A percentile compares a stretch with the other conserved stretches of the same genome.
Evolutionary conservation across 192 early-diverging fungal species (phyloP).

Genomic region (Cladochytrium replicatum): DNA sequence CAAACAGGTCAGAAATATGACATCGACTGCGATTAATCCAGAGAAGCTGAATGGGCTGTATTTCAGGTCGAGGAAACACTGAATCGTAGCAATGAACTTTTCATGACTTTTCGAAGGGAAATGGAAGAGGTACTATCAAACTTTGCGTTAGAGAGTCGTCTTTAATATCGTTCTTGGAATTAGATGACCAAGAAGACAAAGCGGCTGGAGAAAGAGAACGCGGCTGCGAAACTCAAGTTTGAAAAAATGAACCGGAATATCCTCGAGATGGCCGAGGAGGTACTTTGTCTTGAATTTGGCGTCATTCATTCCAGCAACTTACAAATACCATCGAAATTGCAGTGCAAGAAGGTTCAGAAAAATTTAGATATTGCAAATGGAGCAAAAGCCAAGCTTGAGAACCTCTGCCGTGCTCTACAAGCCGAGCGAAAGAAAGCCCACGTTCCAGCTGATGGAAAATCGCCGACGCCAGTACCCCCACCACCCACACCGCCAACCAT

Average conservation of each 20-base stretch:
- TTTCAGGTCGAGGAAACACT: constrained; percentile 53
- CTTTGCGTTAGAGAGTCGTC: no score
- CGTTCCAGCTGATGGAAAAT: no score
- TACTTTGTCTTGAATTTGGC: constrained; percentile 1
- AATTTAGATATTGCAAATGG: constrained; percentile 34
- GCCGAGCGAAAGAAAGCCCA: constrained; percentile 37
- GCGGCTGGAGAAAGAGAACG: constrained; percentile 48
- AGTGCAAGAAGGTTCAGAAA: constrained; percentile 38
- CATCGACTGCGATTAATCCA: no score
- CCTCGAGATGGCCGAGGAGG: constrained; percentile 50
- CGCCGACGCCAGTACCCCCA: no score
- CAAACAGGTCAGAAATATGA: constrained; percentile 22
- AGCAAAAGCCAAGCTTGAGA: constrained; percentile 41
- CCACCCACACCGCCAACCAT: no score
- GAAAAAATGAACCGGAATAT: constrained; percentile 52
- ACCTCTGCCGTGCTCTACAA: constrained; percentile 47
- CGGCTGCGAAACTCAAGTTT: constrained; percentile 37
- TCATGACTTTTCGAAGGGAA: constrained; percentile 51
- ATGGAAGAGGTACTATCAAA: constrained; percentile 36
- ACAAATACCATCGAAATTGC: neutral
- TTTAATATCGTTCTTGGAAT: no score
- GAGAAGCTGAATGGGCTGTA: no score
- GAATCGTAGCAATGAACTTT: constrained; percentile 53
- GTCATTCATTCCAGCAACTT: neutral
- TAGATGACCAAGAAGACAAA: constrained; percentile 52